Conservation (phyloP, 306 rosid species). For the Quercus parvula region DNA sequence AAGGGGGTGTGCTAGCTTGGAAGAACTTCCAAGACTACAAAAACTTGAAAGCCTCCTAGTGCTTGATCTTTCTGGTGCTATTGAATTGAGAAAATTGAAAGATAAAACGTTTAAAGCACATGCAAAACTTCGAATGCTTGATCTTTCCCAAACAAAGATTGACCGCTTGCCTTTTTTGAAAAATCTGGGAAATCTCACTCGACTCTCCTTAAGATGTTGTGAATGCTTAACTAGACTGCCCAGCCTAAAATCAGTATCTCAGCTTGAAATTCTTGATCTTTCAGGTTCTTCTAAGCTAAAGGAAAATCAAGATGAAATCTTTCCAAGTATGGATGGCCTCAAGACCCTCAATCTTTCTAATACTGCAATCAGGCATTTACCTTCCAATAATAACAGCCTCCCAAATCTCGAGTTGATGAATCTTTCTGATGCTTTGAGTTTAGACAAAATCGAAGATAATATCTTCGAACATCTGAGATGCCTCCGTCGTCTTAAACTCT, state of each 20-base stretch:
- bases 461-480: conserved; percentile 8
- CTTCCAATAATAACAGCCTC: conserved; percentile 12
- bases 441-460: conserved; percentile 15
- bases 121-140: conserved; percentile 12
- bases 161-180: conserved; percentile 16
- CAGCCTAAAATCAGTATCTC: conserved; percentile 4
- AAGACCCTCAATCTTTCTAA: conserved; percentile 26
- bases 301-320: conserved; percentile 18
- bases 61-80: conserved; percentile 43
- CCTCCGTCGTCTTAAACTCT: conserved; percentile 31
- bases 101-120: conserved; percentile 8
- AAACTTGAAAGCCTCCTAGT: not conserved
- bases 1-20: conserved; percentile 17
- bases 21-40: conserved; percentile 13
- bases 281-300: conserved; percentile 12
- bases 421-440: conserved; percentile 13
- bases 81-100: conserved; percentile 2
- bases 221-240: not conserved
- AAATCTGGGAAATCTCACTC: conserved; percentile 10
- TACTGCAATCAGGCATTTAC: conserved; percentile 4
- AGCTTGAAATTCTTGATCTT: conserved; percentile 32
- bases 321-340: conserved; percentile 1
- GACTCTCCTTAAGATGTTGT: conserved; percentile 12
- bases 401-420: conserved; percentile 20
- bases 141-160: conserved; percentile 28